A percentile compares a stretch with the other conserved stretches of the same genome.
Conservation (phyloP, 345 rosid genomes). For the Gossypium herbaceum region DNA sequence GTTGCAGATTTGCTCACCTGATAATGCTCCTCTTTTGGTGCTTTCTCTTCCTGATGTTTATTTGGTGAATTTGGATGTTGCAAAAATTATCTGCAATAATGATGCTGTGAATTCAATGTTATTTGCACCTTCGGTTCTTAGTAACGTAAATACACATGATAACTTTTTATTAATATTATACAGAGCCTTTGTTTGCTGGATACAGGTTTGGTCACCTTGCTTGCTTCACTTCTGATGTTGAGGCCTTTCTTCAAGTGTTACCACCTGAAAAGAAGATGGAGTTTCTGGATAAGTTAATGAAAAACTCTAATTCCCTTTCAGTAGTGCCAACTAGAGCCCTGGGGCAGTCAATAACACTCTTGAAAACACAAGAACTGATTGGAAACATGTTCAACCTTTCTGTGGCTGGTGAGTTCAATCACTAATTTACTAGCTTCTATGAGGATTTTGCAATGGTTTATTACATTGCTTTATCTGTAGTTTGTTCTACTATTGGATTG, state of each 20-base stretch:
- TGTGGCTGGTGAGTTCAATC: constrained; percentile 43
- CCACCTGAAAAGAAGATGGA: constrained; percentile 52
- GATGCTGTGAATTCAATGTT: not conserved
- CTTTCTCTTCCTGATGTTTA: not conserved
- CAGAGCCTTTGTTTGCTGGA: constrained; percentile 21
- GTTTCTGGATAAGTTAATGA: constrained; percentile 48
- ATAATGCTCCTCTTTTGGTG: not conserved
- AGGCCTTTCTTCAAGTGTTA: constrained; percentile 64
- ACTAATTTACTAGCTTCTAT: not conserved
- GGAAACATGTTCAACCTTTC: constrained; percentile 50
- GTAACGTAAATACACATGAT: not conserved
- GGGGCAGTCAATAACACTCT: constrained; percentile 63
- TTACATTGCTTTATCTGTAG: not conserved
- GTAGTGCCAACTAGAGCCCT: constrained; percentile 52
- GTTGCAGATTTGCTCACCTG: not conserved
- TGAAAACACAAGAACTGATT: constrained; percentile 65
- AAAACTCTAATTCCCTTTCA: constrained; percentile 34
- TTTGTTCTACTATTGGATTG: constrained; percentile 6
- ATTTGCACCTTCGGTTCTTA: not conserved
- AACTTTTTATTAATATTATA: not conserved
- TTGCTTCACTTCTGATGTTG: constrained; percentile 78
- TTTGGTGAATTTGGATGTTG: not conserved
- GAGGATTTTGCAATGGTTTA: not conserved
- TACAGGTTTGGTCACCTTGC: constrained; percentile 94
- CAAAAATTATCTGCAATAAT: not conserved